These are phyloP conservation scores for Quercus aquifolioides DNA, from an alignment of 306 rosid species.

Conservation along the genomic window DNA sequence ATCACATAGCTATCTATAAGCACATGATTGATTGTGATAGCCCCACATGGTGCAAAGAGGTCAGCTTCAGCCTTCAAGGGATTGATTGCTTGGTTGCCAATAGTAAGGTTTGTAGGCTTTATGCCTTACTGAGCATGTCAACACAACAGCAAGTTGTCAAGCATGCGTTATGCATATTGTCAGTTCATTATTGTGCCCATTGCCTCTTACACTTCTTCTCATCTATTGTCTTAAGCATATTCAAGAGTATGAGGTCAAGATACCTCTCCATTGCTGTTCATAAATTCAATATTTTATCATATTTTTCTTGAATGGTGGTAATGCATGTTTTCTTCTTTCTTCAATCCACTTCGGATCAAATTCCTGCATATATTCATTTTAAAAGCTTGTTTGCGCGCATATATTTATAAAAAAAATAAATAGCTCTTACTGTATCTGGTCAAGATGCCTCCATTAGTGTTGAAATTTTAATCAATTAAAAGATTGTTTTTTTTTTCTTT, in stretches of 20 bases:
- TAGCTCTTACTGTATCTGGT: not conserved
- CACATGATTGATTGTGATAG: not conserved
- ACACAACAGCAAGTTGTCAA: slow-evolving; percentile 5
- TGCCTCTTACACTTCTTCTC: slow-evolving; percentile 13
- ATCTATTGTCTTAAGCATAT: slow-evolving; percentile 12
- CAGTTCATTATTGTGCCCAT: slow-evolving; percentile 36
- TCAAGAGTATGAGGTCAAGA: slow-evolving; percentile 27
- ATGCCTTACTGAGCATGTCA: slow-evolving; percentile 18
- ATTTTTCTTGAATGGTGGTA: not conserved
- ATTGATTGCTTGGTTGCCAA: slow-evolving; percentile 7
- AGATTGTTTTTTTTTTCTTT: not conserved
- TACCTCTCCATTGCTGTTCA: slow-evolving; percentile 33
- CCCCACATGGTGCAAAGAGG: not conserved
- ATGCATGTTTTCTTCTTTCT: not conserved
- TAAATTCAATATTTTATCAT: not conserved
- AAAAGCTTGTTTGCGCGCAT: not conserved
- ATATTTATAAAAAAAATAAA: too few relatives aligned
- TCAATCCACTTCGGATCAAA: not conserved
- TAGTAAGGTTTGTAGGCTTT: slow-evolving; percentile 25
- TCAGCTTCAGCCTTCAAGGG: not conserved
- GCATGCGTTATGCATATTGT: slow-evolving; percentile 20
- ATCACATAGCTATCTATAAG: not conserved
- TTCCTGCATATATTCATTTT: not conserved
- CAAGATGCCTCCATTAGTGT: not conserved
- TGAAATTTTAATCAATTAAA: not conserved